Conservation (phyloP, 306 rosid genomes). For the Carpinus viminea region DNA sequence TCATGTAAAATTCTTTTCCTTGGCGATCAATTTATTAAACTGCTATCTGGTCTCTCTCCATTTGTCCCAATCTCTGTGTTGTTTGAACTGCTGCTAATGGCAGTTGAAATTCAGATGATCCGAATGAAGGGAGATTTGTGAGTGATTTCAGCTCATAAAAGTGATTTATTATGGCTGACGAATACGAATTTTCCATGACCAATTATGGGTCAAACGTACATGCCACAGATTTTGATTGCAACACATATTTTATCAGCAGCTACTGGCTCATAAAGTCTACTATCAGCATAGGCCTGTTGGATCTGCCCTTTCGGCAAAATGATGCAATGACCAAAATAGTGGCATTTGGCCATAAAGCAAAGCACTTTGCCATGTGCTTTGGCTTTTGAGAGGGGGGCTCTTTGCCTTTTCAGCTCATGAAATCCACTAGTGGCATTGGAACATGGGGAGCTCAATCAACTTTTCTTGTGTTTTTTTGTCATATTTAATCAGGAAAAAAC, state of each 20-base stretch:
- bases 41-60: neutral
- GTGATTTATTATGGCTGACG: neutral
- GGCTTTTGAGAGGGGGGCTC: neutral
- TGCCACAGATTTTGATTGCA: too few relatives aligned
- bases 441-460: neutral
- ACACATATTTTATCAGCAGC: too few relatives aligned
- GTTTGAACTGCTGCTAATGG: neutral
- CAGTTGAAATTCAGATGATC: neutral
- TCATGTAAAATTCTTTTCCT: neutral
- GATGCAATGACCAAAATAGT: neutral
- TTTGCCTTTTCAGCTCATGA: neutral
- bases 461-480: too few relatives aligned
- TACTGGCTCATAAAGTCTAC: neutral
- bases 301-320: constrained; percentile 14
- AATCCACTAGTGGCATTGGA: neutral
- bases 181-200: neutral
- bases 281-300: neutral
- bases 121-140: neutral
- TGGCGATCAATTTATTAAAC: neutral
- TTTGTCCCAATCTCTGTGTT: neutral
- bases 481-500: too few relatives aligned
- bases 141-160: neutral
- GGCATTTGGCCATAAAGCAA: constrained; percentile 14
- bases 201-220: neutral
- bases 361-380: constrained; percentile 17